Conservation (phyloP, 1,284 basidiomycete genomes). For the Chalciporus piperatoides region DNA sequence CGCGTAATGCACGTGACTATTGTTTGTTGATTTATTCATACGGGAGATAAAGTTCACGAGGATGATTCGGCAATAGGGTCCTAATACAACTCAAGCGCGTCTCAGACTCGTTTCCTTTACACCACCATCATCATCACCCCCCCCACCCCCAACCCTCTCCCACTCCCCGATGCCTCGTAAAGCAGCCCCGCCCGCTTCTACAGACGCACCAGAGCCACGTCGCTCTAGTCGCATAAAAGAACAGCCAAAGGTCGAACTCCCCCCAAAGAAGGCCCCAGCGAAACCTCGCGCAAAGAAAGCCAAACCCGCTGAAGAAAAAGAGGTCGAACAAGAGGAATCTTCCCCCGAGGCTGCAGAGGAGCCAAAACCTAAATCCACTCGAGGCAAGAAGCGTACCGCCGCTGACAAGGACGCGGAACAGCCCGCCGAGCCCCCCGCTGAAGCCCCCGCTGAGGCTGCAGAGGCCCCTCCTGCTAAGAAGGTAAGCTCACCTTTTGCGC, state of each 20-base stretch:
- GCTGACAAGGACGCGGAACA: slow-evolving; percentile 33
- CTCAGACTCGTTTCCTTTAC: slow-evolving; percentile 11
- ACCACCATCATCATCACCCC: slow-evolving; percentile 1
- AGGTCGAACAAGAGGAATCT: slow-evolving; percentile 34
- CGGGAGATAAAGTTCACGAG: slow-evolving; percentile 31
- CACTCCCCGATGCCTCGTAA: slow-evolving; percentile 59
- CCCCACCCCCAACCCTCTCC: neutral
- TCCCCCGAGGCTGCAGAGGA: slow-evolving; percentile 28
- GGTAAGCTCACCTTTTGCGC: slow-evolving; percentile 33
- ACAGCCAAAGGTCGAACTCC: slow-evolving; percentile 49
- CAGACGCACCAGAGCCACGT: slow-evolving; percentile 43
- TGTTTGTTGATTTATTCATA: slow-evolving; percentile 34
- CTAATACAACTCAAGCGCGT: slow-evolving; percentile 23
- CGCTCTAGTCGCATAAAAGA: slow-evolving; percentile 73
- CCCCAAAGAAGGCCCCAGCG: slow-evolving; percentile 53
- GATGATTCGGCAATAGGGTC: slow-evolving; percentile 23
- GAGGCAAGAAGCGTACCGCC: slow-evolving; percentile 53
- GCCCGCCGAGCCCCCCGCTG: slow-evolving; percentile 39
- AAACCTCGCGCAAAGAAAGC: slow-evolving; percentile 58
- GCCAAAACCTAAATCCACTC: slow-evolving; percentile 52
- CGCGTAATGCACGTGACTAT: slow-evolving; percentile 33
- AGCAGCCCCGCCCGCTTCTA: slow-evolving; percentile 42
- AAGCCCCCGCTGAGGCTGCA: slow-evolving; percentile 24
- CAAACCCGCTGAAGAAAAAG: slow-evolving; percentile 36
- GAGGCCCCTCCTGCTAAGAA: slow-evolving; percentile 51